Percentiles rank a stretch among this genome's conserved stretches.
Conservation (phyloP, 2,329 filamentous ascomycete genomes). For the Graphilbum ipis-grandicollis region DNA sequence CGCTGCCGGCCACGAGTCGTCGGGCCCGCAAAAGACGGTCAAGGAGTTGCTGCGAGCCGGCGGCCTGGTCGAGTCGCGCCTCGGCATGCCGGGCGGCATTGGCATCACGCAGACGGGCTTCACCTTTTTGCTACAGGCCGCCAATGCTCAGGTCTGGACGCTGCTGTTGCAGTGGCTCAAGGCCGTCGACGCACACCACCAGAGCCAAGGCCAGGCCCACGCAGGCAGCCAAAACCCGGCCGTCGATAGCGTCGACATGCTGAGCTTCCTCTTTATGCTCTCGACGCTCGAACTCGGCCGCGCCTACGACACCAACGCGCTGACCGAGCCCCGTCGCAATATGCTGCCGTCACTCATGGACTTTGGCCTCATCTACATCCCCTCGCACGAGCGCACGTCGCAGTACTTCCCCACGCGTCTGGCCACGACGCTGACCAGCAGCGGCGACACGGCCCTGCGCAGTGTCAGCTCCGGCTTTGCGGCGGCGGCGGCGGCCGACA, state of each 20-base stretch:
- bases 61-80: slow-evolving; percentile 51
- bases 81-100: slow-evolving; percentile 24
- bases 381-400: slow-evolving; percentile 30
- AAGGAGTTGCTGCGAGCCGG: slow-evolving; percentile 71
- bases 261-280: slow-evolving; percentile 91
- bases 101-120: slow-evolving; percentile 88
- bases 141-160: slow-evolving; percentile 95
- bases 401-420: slow-evolving; percentile 83
- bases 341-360: slow-evolving; percentile 86
- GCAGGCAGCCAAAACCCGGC: slow-evolving; percentile 28
- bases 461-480: slow-evolving; percentile 52
- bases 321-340: slow-evolving; percentile 65
- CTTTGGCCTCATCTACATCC: slow-evolving; percentile 78
- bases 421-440: slow-evolving; percentile 77
- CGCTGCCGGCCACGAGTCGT: slow-evolving; percentile 22
- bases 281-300: slow-evolving; percentile 83
- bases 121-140: slow-evolving; percentile 83
- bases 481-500: slow-evolving; percentile 37
- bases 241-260: slow-evolving; percentile 82
- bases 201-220: slow-evolving; percentile 26
- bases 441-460: slow-evolving; percentile 51
- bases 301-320: slow-evolving; percentile 71
- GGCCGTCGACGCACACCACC: slow-evolving; percentile 41
- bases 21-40: slow-evolving; percentile 55
- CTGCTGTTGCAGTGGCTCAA: slow-evolving; percentile 86